Conservation (phyloP, 108 stramenopile genomes). For the Aurantiochytrium sp. region DNA sequence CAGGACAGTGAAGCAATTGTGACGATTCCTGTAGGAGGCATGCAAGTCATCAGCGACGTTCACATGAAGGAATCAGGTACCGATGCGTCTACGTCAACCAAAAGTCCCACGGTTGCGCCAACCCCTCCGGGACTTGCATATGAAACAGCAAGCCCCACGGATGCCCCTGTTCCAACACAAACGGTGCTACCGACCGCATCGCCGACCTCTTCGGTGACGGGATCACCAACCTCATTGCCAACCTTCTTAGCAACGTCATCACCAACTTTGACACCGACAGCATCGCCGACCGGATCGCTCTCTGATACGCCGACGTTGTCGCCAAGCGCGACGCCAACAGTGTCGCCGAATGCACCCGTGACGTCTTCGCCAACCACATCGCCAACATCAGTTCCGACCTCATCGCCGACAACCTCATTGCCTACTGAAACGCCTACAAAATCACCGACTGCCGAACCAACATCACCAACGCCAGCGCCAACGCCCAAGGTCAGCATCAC, state of each 20-base stretch:
- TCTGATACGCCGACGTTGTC: neutral
- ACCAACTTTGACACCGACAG: neutral
- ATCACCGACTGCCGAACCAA: neutral
- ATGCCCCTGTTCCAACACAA: too few relatives aligned
- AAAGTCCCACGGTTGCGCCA: too few relatives aligned
- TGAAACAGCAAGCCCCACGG: too few relatives aligned
- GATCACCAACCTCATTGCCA: too few relatives aligned
- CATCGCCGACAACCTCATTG: neutral
- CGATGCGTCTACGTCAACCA: too few relatives aligned
- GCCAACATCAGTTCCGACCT: neutral
- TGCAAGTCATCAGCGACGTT: neutral
- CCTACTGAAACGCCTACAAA: neutral
- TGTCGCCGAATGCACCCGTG: too few relatives aligned
- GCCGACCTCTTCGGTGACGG: too few relatives aligned
- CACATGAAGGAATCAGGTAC: neutral
- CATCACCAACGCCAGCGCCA: neutral
- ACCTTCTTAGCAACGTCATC: neutral
- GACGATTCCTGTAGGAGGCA: neutral
- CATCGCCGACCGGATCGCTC: neutral
- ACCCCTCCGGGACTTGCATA: too few relatives aligned
- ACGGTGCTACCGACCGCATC: too few relatives aligned
- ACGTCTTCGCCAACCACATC: neutral
- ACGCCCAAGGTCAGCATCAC: neutral
- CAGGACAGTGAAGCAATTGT: neutral
- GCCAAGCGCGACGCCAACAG: neutral